A percentile compares a stretch with the other conserved stretches of the same genome.
phyloP scores from a whole-genome alignment of 345 rosid species.

The Toxicodendron radicans region DNA sequence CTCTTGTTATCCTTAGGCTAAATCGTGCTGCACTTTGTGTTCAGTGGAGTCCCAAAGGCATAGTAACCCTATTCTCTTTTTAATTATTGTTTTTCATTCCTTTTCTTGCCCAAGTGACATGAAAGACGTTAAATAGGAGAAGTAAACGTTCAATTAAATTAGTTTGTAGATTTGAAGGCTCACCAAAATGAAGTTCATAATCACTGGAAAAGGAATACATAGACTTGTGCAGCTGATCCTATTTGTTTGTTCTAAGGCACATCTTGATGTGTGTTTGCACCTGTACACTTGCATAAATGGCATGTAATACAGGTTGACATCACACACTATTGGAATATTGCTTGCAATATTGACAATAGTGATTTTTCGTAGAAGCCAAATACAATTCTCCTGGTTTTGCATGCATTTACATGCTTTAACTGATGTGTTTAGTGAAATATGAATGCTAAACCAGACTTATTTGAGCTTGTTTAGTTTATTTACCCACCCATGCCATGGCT shows the following conservation, averaged over 20 bases:
- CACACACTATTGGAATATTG: background rate
- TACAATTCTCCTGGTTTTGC: background rate
- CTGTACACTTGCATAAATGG: background rate
- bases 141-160: background rate
- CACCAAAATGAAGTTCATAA: background rate
- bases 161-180: background rate
- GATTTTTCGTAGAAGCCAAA: background rate
- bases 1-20: conserved; percentile 94
- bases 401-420: background rate
- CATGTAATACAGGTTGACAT: background rate
- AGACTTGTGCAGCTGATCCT: background rate
- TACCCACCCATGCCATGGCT: conserved; percentile 4
- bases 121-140: conserved; percentile 1
- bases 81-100: conserved; percentile 6
- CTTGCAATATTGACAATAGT: background rate
- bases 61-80: conserved; percentile 6
- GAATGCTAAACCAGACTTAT: background rate
- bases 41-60: conserved; percentile 97
- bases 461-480: no score
- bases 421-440: background rate
- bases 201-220: background rate
- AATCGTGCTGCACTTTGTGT: conserved; percentile 98
- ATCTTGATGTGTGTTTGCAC: background rate
- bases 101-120: conserved; percentile 6
- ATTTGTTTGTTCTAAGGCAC: background rate